Conservation (phyloP, 78 protist genomes). For the Polysphondylium violaceum region DNA sequence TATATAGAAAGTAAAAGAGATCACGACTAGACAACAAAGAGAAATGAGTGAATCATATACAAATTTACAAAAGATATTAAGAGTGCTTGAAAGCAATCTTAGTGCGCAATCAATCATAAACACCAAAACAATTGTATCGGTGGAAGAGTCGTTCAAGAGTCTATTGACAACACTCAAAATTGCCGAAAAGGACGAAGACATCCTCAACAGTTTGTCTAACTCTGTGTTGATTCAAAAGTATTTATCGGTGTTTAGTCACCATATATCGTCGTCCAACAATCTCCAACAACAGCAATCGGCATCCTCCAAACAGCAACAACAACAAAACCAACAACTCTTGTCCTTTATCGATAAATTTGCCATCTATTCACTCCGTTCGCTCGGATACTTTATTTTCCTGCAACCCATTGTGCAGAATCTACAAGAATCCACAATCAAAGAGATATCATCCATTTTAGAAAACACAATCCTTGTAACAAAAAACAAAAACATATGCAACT, state of each 20-base stretch:
- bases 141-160: too few species aligned
- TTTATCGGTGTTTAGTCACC: background rate
- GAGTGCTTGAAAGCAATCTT: too few species aligned
- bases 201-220: background rate
- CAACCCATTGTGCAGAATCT: background rate
- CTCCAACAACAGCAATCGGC: too few species aligned
- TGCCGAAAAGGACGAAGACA: background rate
- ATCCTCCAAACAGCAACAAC: too few species aligned
- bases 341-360: slow-evolving; percentile 40
- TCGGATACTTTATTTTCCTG: slow-evolving; percentile 52
- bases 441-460: slow-evolving; percentile 46
- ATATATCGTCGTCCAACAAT: background rate
- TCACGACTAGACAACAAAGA: too few species aligned
- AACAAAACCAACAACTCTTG: background rate
- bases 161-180: background rate
- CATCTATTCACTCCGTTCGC: slow-evolving; percentile 23
- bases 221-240: background rate
- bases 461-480: slow-evolving; percentile 50
- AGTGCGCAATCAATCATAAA: too few species aligned
- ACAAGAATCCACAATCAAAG: slow-evolving; percentile 6
- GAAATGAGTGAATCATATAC: too few species aligned
- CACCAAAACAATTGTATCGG: too few species aligned
- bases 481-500: slow-evolving; percentile 49
- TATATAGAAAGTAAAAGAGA: too few species aligned
- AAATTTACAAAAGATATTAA: too few species aligned